Percentiles rank a stretch among this genome's conserved stretches.
Evolutionary conservation across 1,284 basidiomycete genomes (phyloP).

Genomic region (Pseudozyma thailandica): DNA sequence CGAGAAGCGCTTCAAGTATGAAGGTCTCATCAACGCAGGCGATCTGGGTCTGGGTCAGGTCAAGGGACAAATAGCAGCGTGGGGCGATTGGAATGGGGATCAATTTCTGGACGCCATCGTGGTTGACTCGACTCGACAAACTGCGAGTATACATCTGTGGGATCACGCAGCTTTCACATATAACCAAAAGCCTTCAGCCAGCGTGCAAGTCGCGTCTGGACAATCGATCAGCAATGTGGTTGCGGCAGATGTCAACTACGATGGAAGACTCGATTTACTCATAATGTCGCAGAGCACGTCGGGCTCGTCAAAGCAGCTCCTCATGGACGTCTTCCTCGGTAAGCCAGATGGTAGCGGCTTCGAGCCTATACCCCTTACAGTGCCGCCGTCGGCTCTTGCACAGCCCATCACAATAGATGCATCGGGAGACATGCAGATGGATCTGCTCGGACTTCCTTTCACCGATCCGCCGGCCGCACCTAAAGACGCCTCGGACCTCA

Average conservation of each 20-base stretch:
- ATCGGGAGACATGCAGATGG: slow-evolving; percentile 86
- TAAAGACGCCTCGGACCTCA: slow-evolving; percentile 40
- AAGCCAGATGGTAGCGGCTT: slow-evolving; percentile 35
- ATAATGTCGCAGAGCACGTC: slow-evolving; percentile 74
- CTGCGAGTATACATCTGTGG: slow-evolving; percentile 83
- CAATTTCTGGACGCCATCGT: slow-evolving; percentile 80
- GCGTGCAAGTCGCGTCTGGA: slow-evolving; percentile 47
- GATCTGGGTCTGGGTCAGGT: slow-evolving; percentile 77
- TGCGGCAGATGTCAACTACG: slow-evolving; percentile 90
- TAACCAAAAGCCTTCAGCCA: slow-evolving; percentile 70
- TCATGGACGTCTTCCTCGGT: slow-evolving; percentile 48
- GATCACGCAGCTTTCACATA: slow-evolving; percentile 77
- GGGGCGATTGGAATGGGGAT: slow-evolving; percentile 94
- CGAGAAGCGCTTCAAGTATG: slow-evolving; percentile 80
- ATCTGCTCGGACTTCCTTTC: slow-evolving; percentile 80
- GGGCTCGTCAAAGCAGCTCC: slow-evolving; percentile 20
- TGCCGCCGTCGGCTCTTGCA: slow-evolving; percentile 76
- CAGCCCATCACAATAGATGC: slow-evolving; percentile 89
- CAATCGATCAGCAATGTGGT: slow-evolving; percentile 76
- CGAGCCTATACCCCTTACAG: slow-evolving; percentile 67
- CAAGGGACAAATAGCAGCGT: slow-evolving; percentile 81
- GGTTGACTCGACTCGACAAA: slow-evolving; percentile 78
- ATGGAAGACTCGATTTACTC: slow-evolving; percentile 87
- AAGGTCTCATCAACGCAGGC: slow-evolving; percentile 83
- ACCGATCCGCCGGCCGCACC: slow-evolving; percentile 5